A percentile compares a stretch with the other conserved stretches of the same genome.
Conservation (phyloP, 345 rosid species). For the Melaleuca alternifolia region DNA sequence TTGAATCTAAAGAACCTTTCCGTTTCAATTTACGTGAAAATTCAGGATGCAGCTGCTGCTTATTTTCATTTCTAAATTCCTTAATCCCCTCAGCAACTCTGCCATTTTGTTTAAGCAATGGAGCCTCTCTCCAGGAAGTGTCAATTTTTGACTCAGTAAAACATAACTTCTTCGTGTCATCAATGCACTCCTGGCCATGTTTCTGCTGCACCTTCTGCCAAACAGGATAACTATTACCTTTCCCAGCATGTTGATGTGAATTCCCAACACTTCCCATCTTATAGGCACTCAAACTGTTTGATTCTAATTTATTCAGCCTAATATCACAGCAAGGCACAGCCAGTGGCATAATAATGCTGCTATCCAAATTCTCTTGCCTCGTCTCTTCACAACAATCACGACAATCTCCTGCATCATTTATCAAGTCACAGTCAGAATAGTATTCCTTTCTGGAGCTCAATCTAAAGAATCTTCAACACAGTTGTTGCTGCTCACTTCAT, state of each 20-base stretch:
- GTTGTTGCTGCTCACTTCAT: background rate
- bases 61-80: constrained; percentile 7
- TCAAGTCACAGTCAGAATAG: background rate
- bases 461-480: constrained; percentile 7
- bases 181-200: background rate
- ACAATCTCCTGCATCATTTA: constrained; percentile 6
- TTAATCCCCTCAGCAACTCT: constrained; percentile 4
- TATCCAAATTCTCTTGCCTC: background rate
- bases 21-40: constrained; percentile 20
- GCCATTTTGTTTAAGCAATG: background rate
- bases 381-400: background rate
- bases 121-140: background rate
- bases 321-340: background rate
- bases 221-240: constrained; percentile 26
- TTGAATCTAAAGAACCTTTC: constrained; percentile 14
- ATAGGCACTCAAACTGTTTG: constrained; percentile 5
- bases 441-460: background rate
- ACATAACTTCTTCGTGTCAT: background rate
- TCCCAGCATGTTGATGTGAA: constrained; percentile 12
- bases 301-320: constrained; percentile 6
- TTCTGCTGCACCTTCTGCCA: constrained; percentile 46
- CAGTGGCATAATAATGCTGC: background rate
- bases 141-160: constrained; percentile 9
- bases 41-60: constrained; percentile 13
- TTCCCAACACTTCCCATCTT: constrained; percentile 13